Conservation (phyloP, 225 moss, liverwort and hornwort genomes). For the Polytrichum commune region DNA sequence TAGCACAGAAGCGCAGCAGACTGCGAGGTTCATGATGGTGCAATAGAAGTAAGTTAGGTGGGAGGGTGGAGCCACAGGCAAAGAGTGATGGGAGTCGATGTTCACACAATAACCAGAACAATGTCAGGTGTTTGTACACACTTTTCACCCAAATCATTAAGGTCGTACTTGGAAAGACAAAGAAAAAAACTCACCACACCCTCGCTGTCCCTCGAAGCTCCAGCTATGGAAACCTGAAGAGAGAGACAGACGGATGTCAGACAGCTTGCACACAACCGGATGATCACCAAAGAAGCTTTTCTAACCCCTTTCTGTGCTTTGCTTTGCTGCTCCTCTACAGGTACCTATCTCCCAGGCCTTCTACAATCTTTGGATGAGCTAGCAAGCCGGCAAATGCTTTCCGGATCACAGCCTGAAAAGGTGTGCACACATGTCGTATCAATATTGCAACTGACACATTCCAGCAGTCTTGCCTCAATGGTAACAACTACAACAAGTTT, state of each 20-base stretch:
- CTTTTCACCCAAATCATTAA: constrained; percentile 2
- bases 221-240: not conserved
- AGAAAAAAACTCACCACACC: not conserved
- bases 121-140: constrained; percentile 8
- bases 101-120: constrained; percentile 2
- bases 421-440: too few species aligned
- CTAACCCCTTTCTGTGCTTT: too few species aligned
- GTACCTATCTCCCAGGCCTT: too few species aligned
- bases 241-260: not conserved
- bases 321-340: too few species aligned
- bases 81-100: not conserved
- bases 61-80: not conserved
- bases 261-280: not conserved
- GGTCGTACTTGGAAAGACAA: not conserved
- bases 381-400: too few species aligned
- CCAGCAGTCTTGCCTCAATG: too few species aligned
- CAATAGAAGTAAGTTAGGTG: not conserved
- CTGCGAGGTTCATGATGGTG: not conserved
- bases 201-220: not conserved
- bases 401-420: too few species aligned
- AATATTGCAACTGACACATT: too few species aligned
- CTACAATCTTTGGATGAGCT: too few species aligned
- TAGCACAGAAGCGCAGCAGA: not conserved
- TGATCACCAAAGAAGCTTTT: too few species aligned
- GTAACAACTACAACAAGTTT: too few species aligned